These are phyloP conservation scores for Apostasia shenzhenica DNA, from an alignment of 106 monocot species.

Conservation along the genomic window DNA sequence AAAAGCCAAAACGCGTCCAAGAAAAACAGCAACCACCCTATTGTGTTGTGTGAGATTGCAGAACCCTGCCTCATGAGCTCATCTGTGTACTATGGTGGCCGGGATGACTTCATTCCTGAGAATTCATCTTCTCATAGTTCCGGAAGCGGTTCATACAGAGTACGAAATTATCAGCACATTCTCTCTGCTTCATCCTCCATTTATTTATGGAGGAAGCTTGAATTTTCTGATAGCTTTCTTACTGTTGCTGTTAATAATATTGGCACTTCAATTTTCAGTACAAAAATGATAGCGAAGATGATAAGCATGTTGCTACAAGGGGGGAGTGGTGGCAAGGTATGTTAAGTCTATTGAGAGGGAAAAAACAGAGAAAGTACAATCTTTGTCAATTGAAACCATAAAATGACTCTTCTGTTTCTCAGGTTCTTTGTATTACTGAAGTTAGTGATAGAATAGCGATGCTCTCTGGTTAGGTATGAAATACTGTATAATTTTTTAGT, in stretches of 20 bases:
- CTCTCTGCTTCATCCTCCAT: too few species aligned
- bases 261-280: too few species aligned
- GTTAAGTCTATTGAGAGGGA: not conserved
- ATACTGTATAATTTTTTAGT: too few species aligned
- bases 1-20: not conserved
- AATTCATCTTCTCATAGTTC: not conserved
- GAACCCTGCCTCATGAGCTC: slow-evolving; percentile 13
- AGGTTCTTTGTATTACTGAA: slow-evolving; percentile 18
- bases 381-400: not conserved
- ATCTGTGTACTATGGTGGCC: slow-evolving; percentile 16
- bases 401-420: not conserved
- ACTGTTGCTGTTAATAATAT: not conserved
- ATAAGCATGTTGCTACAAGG: slow-evolving; percentile 9
- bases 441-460: not conserved
- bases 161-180: not conserved
- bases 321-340: slow-evolving; percentile 24
- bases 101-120: slow-evolving; percentile 6
- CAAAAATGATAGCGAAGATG: slow-evolving; percentile 7
- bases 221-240: not conserved
- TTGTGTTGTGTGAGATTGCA: not conserved
- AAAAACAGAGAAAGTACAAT: not conserved
- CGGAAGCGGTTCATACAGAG: not conserved
- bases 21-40: not conserved
- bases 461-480: too few species aligned
- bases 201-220: not conserved